Conservation (phyloP, 2,329 filamentous ascomycete species). For the Verticillium zaregamsianum region DNA sequence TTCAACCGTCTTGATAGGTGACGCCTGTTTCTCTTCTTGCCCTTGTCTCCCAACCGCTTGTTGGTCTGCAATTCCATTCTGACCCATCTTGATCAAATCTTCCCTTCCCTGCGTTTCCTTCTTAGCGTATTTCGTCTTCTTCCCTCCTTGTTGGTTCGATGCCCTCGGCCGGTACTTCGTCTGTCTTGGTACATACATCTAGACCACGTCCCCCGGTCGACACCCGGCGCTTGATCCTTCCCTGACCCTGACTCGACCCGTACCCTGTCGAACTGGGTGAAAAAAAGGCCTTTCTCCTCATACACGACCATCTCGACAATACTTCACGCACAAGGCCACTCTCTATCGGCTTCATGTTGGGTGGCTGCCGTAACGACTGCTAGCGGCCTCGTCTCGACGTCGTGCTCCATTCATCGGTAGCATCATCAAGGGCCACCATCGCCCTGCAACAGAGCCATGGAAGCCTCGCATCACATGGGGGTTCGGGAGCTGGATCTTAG, state of each 20-base stretch:
- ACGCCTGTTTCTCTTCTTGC: not conserved
- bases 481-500: constrained; percentile 49
- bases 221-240: not conserved
- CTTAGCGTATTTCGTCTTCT: not conserved
- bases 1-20: not conserved
- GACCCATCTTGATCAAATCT: not conserved
- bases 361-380: not conserved
- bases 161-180: not conserved
- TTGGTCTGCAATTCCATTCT: not conserved
- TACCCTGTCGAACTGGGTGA: not conserved
- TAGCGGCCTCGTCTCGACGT: not conserved
- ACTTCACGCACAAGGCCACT: not conserved
- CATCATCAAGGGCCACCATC: constrained; percentile 19
- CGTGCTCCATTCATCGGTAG: not conserved
- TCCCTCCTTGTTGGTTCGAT: not conserved
- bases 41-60: not conserved
- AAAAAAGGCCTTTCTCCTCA: not conserved
- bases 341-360: not conserved
- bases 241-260: not conserved
- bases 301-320: not conserved
- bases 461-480: constrained; percentile 28
- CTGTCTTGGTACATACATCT: not conserved
- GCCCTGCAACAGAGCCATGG: constrained; percentile 63
- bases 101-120: not conserved
- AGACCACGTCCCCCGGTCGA: not conserved